These are phyloP conservation scores for Alternaria arborescens DNA, from an alignment of 2,329 filamentous ascomycete genomes.

Conservation along the genomic window DNA sequence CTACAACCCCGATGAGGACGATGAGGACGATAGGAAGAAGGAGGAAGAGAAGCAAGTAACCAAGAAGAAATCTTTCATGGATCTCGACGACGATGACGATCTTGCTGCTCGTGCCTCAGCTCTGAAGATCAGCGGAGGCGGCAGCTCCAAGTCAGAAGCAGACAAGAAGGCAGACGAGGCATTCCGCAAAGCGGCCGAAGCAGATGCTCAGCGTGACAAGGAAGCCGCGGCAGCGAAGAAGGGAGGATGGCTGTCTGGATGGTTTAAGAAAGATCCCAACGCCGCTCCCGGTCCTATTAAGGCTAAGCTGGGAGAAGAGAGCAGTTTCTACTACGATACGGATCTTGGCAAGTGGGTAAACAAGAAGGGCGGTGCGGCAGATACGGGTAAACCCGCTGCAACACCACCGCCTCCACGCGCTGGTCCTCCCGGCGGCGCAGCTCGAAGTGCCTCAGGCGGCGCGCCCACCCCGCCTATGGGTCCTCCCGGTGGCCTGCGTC, in stretches of 20 bases:
- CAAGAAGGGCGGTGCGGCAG: conserved; percentile 78
- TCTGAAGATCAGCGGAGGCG: conserved; percentile 49
- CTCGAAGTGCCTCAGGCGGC: conserved; percentile 58
- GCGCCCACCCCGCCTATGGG: conserved; percentile 28
- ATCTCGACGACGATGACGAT: conserved; percentile 80
- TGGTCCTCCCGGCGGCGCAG: conserved; percentile 53
- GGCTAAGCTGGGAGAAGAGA: conserved; percentile 94
- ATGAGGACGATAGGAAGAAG: conserved; percentile 55
- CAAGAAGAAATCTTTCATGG: conserved; percentile 78
- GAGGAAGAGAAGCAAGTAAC: conserved; percentile 55
- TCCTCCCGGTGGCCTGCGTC: conserved; percentile 25
- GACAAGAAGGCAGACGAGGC: conserved; percentile 85
- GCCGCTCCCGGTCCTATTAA: conserved; percentile 73
- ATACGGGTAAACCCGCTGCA: conserved; percentile 63
- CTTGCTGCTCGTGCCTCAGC: conserved; percentile 62
- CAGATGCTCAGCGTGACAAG: conserved; percentile 68
- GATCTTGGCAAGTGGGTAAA: conserved; percentile 99
- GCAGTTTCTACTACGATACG: conserved; percentile 90
- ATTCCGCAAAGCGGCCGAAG: conserved; percentile 82
- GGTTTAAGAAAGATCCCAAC: conserved; percentile 80
- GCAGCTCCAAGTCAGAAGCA: conserved; percentile 46
- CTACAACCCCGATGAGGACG: conserved; percentile 61
- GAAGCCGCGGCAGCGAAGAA: conserved; percentile 57
- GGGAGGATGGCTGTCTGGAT: conserved; percentile 83
- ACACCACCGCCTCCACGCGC: conserved; percentile 82